Percentiles rank a stretch among this genome's conserved stretches.
These are phyloP conservation scores for Ampelocalamus luodianensis DNA, from an alignment of 176 grass and related monocot genomes.

Conservation along the genomic window DNA sequence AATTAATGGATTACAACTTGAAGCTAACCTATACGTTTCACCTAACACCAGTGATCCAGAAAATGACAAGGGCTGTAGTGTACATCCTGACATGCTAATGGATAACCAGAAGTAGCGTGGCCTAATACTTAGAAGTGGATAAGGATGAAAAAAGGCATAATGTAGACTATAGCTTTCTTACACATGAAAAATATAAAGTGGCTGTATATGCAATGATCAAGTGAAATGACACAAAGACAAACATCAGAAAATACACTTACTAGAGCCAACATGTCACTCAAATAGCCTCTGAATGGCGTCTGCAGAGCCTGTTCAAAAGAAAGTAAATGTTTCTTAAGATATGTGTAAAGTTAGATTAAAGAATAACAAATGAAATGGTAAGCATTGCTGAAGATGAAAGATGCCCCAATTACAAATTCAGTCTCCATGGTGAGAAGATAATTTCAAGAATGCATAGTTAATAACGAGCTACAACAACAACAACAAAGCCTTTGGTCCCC, in stretches of 20 bases:
- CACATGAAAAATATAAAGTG: background rate
- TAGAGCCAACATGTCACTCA: conserved; percentile 86
- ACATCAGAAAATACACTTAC: conserved; percentile 53
- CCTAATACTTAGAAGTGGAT: background rate
- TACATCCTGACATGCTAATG: conserved; percentile 1
- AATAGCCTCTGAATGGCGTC: conserved; percentile 85
- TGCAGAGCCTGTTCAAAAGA: conserved; percentile 61
- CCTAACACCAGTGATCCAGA: background rate
- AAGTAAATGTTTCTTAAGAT: conserved; percentile 30
- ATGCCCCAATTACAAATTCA: background rate
- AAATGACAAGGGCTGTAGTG: background rate
- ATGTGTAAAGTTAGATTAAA: background rate
- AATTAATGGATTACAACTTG: background rate
- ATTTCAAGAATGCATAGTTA: background rate
- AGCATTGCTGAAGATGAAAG: background rate
- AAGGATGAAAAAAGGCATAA: background rate
- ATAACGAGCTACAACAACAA: background rate
- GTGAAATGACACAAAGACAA: conserved; percentile 4
- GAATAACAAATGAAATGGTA: background rate
- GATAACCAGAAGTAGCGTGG: background rate
- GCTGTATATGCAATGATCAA: conserved; percentile 4
- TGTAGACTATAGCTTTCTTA: background rate
- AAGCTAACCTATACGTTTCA: conserved; percentile 16
- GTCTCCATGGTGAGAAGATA: background rate
- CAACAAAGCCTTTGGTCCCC: too few relatives aligned